A percentile compares a stretch with the other conserved stretches of the same genome.
Evolutionary conservation across 2,329 filamentous ascomycete species (phyloP).

Genomic region (Microcera coccophila): DNA sequence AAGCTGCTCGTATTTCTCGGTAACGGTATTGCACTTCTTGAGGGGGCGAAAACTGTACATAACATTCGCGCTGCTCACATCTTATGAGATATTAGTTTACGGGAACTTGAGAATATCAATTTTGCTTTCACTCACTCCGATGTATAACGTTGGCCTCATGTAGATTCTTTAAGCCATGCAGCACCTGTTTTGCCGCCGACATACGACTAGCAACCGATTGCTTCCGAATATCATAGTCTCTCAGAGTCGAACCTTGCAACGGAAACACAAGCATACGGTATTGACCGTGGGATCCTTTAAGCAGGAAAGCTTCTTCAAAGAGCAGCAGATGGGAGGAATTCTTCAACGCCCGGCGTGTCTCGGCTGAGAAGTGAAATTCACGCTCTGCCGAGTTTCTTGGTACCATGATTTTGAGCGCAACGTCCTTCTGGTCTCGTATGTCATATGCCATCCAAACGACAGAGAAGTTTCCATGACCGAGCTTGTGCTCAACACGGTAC

Average conservation of each 20-base stretch:
- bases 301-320: constrained; percentile 3
- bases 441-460: constrained; percentile 41
- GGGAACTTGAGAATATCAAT: too few relatives aligned
- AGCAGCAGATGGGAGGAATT: constrained; percentile 4
- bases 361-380: constrained; percentile 2
- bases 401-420: constrained; percentile 13
- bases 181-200: constrained; percentile 7
- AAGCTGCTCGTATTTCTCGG: constrained; percentile 5
- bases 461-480: constrained; percentile 40
- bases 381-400: constrained; percentile 3
- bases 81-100: constrained; percentile 5
- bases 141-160: constrained; percentile 9
- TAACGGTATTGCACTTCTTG: background rate
- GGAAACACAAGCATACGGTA: constrained; percentile 9
- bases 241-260: constrained; percentile 7
- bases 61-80: constrained; percentile 9
- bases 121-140: constrained; percentile 7
- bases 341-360: constrained; percentile 1
- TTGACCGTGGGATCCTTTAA: background rate
- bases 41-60: constrained; percentile 7
- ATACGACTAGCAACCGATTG: constrained; percentile 8
- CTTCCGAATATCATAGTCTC: background rate
- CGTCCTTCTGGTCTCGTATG: constrained; percentile 1
- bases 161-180: constrained; percentile 6
- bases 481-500: constrained; percentile 40